A percentile compares a stretch with the other conserved stretches of the same genome.
phyloP scores from a whole-genome alignment of 139 green algal species.

The Nannochloris sp. region DNA sequence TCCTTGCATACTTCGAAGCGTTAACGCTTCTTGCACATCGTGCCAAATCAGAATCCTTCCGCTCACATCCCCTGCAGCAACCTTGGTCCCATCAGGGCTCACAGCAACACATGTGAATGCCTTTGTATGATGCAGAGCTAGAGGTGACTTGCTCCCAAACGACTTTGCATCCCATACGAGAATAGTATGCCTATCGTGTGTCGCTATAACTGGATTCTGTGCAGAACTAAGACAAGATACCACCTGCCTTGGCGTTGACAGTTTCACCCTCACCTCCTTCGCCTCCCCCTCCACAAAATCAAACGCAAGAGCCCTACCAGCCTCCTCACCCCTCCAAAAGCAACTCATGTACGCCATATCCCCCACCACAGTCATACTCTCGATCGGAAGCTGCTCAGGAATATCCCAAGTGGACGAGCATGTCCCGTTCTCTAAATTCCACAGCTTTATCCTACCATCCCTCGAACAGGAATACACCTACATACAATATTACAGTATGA shows the following conservation, averaged over 20 bases:
- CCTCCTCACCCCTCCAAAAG: constrained; percentile 5
- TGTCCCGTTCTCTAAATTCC: constrained; percentile 6
- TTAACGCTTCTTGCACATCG: constrained; percentile 28
- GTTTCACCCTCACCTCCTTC: neutral
- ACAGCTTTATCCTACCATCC: constrained; percentile 11
- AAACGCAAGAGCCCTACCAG: constrained; percentile 5
- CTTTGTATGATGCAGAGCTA: constrained; percentile 61
- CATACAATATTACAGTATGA: neutral
- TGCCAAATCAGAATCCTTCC: constrained; percentile 76
- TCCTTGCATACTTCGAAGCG: constrained; percentile 1
- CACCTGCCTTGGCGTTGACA: constrained; percentile 3
- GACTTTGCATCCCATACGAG: constrained; percentile 39
- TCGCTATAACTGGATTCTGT: constrained; percentile 27
- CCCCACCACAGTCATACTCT: constrained; percentile 9
- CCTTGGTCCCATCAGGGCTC: constrained; percentile 1
- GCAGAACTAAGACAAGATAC: neutral
- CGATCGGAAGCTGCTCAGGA: constrained; percentile 2
- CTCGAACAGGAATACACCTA: constrained; percentile 17
- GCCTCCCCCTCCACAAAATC: constrained; percentile 1
- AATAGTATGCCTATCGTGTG: constrained; percentile 46
- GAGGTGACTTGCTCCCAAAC: constrained; percentile 22
- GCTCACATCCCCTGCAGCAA: constrained; percentile 64
- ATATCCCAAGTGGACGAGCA: neutral
- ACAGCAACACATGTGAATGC: constrained; percentile 37
- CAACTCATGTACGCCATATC: constrained; percentile 3